phyloP scores from a whole-genome alignment of 225 moss, liverwort and hornwort genomes.

The Anthoceros angustus region DNA sequence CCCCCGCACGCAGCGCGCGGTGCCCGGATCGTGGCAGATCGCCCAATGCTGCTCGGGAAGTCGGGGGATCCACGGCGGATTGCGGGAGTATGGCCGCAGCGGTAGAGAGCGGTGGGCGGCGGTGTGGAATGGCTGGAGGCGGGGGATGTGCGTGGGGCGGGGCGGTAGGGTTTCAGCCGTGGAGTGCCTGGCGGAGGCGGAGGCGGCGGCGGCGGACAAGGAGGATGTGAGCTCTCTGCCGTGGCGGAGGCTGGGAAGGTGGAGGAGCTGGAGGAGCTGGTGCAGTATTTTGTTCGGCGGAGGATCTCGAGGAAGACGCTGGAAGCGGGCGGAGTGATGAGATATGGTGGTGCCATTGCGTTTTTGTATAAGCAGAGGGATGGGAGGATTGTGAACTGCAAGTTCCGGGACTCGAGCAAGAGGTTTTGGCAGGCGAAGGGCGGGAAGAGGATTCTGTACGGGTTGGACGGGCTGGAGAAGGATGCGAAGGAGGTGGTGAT shows the following conservation, averaged over 20 bases:
- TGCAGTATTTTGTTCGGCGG: neutral
- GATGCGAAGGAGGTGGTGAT: slow-evolving; percentile 66
- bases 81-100: too few species aligned
- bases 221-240: too few species aligned
- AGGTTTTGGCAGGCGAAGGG: slow-evolving; percentile 86
- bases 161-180: too few species aligned
- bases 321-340: neutral
- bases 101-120: too few species aligned
- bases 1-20: too few species aligned
- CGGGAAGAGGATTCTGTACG: slow-evolving; percentile 72
- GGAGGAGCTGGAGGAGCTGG: neutral
- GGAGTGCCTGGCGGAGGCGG: too few species aligned
- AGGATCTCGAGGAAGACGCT: neutral
- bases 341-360: slow-evolving; percentile 28
- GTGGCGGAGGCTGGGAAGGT: neutral
- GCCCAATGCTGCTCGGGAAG: too few species aligned
- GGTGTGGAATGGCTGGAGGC: too few species aligned
- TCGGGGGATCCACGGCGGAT: too few species aligned
- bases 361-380: slow-evolving; percentile 64
- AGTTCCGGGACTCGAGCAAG: slow-evolving; percentile 62
- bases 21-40: too few species aligned
- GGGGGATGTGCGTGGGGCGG: too few species aligned
- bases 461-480: slow-evolving; percentile 71
- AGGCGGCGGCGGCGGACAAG: too few species aligned
- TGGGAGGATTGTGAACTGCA: slow-evolving; percentile 75